Base-by-base conservation (phyloP, 148 eudicot genomes). In the Rhododendron vialii region DNA sequence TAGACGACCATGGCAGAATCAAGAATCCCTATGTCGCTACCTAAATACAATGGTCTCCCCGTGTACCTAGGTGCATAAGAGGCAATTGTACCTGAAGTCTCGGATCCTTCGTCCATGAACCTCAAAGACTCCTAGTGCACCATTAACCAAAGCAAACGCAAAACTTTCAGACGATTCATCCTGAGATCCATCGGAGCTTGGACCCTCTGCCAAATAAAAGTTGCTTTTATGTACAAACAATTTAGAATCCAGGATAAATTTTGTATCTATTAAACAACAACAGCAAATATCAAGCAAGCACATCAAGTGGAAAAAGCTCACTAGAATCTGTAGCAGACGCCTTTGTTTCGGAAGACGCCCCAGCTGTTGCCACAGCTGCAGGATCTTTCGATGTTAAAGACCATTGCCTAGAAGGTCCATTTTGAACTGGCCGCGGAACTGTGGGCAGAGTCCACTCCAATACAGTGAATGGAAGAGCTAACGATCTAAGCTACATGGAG, bases 401-500 rank as follows among this genome's bases (percentile, higher is more conserved):
- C 43, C 93, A 88, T 80, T 90, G 91, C 92, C 90, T 91, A 87
- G 93, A 84, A 78, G 94, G 91, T 86, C 86, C 92, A 87, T 69
- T 92, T 50, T 87, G 91, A 73, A 86, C 85, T 61, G 99, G 98
- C 80, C 95, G 91, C 65, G 99, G 99, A 87, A 95, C 98, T 50
- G 99, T 91, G 59, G 99, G 99, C 84, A 97, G 95, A 85, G 99
- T 95, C 99, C 99, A 97, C 86, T 97, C 99, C 88, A 97, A 88
- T 65, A 95, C 99, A 20, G 99, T 95, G 92, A 97, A 97, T 80
- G 99, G 99, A 90, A 97, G 99, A 87, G 99, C 99, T 91, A 97
- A 93, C 85, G 99, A 97, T 91, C 99, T 94, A 87, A 97, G 95
- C 99, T 97, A 96, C 92, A 89, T 50, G 47, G 45, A 53, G 75